These are phyloP conservation scores for Trypanosoma cruzi DNA, from an alignment of 208 protist genomes.

Conservation along the genomic window DNA sequence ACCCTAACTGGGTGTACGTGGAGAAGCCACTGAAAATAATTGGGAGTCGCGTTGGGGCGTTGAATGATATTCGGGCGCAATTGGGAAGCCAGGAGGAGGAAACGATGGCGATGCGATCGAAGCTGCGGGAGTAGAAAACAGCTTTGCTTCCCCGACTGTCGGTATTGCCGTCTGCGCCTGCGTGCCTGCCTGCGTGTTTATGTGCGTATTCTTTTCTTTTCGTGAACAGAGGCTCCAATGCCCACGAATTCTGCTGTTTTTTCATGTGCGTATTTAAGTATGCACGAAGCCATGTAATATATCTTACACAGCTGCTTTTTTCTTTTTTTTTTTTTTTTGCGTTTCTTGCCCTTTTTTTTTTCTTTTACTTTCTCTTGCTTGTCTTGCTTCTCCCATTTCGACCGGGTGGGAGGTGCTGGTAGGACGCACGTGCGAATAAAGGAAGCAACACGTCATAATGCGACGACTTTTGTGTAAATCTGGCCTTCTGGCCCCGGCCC, in stretches of 20 bases:
- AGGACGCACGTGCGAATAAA: neutral
- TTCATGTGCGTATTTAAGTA: neutral
- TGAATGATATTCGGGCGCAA: conserved; percentile 63
- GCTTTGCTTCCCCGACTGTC: neutral
- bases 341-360: conserved; percentile 6
- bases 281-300: neutral
- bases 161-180: no score
- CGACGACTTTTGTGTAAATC: neutral
- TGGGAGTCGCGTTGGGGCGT: conserved; percentile 67
- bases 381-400: neutral
- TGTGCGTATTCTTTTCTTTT: neutral
- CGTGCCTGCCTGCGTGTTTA: neutral
- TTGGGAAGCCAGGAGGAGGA: conserved; percentile 44
- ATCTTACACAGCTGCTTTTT: no score
- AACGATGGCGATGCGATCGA: conserved; percentile 14
- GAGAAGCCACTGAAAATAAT: conserved; percentile 69
- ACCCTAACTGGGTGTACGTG: conserved; percentile 82
- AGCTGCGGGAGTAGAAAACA: neutral
- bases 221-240: neutral
- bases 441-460: neutral
- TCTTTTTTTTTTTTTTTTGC: neutral
- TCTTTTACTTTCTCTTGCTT: neutral
- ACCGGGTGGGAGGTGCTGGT: neutral
- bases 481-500: neutral
- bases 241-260: neutral